Evolutionary conservation across 2,329 filamentous ascomycete species (phyloP).

Genomic region (Amphichorda felina): DNA sequence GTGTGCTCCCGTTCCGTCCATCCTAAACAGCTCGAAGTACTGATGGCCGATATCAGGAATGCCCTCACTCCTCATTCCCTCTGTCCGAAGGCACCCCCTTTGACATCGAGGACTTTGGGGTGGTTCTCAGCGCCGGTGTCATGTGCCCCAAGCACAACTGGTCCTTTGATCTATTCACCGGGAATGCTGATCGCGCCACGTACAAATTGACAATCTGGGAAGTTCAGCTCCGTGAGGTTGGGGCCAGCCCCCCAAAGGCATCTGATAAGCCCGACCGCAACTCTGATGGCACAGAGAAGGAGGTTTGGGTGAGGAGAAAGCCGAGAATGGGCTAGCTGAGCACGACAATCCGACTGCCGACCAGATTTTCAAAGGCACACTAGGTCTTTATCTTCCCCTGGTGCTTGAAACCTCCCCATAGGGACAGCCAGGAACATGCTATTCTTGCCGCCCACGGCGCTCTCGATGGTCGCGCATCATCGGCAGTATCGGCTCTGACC

Average conservation of each 20-base stretch:
- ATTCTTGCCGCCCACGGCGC: no score
- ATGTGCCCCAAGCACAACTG: conserved; percentile 59
- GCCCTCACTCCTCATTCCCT: conserved; percentile 56
- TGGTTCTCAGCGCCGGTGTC: conserved; percentile 48
- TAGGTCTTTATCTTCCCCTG: no score
- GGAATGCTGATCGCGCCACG: conserved; percentile 46
- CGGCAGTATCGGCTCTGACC: no score
- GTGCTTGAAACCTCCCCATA: no score
- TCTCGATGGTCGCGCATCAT: no score
- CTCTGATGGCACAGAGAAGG: neutral
- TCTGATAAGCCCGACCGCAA: neutral
- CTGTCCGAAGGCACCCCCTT: conserved; percentile 51
- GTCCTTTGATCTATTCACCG: conserved; percentile 59
- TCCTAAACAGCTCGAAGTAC: neutral
- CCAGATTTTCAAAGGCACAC: no score
- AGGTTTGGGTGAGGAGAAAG: conserved; percentile 1
- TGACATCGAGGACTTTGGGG: conserved; percentile 63
- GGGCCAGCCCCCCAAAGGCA: neutral
- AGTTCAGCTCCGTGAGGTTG: conserved; percentile 34
- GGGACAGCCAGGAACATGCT: no score
- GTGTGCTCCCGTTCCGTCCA: conserved; percentile 11
- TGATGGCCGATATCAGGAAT: conserved; percentile 42
- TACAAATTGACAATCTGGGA: conserved; percentile 56
- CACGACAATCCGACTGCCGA: no score
- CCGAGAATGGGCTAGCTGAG: neutral